phyloP scores from a whole-genome alignment of 345 rosid genomes.

The Lepidium africanum region DNA sequence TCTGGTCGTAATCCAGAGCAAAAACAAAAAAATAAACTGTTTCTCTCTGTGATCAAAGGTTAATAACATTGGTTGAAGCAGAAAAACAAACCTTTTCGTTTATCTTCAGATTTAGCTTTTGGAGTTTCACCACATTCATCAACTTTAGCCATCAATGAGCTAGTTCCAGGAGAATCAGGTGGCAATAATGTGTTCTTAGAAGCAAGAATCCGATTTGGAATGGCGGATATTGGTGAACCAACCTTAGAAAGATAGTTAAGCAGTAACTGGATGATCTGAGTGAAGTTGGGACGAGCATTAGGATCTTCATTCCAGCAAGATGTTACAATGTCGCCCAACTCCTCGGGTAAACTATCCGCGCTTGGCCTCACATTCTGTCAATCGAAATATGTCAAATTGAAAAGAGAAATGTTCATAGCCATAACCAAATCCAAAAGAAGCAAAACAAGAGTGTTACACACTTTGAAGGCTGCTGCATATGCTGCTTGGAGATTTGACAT shows the following conservation, averaged over 20 bases:
- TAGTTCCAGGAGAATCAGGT: conserved; percentile 89
- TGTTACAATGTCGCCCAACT: conserved; percentile 63
- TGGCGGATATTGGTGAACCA: conserved; percentile 45
- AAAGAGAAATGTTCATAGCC: neutral
- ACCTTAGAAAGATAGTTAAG: conserved; percentile 52
- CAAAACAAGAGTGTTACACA: conserved; percentile 3
- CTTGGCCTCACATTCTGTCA: conserved; percentile 84
- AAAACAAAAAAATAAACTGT: conserved; percentile 4
- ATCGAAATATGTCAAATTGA: neutral
- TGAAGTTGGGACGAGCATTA: conserved; percentile 76
- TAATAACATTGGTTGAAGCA: conserved; percentile 80
- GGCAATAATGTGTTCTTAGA: conserved; percentile 58
- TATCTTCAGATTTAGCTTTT: conserved; percentile 46
- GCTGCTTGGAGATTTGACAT: conserved; percentile 99
- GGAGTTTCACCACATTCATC: conserved; percentile 66
- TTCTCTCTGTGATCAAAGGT: neutral
- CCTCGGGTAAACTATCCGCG: conserved; percentile 76
- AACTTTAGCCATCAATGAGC: conserved; percentile 73
- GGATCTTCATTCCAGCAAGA: conserved; percentile 97
- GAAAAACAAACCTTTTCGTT: conserved; percentile 63
- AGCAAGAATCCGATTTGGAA: conserved; percentile 53
- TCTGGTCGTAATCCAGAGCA: conserved; percentile 17
- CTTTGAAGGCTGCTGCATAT: conserved; percentile 96
- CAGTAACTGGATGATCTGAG: conserved; percentile 75
- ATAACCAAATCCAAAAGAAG: neutral